Evolutionary conservation across 129 eudicot species (phyloP).

Genomic region (sunflower (Helianthus annuus)): DNA sequence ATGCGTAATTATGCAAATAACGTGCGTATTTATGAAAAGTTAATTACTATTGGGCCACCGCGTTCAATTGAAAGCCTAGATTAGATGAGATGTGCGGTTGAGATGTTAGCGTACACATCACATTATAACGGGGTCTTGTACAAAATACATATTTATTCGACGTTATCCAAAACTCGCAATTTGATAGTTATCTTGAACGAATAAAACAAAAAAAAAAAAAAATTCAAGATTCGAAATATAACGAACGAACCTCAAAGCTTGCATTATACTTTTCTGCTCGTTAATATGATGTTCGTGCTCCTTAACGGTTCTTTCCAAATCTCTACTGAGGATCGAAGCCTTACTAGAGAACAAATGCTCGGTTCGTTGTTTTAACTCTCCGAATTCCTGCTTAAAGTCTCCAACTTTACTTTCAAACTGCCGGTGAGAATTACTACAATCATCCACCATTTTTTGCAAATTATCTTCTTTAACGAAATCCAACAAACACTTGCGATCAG

Average conservation of each 20-base stretch:
- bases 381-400: constrained; percentile 88
- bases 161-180: no score
- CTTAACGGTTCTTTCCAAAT: constrained; percentile 60
- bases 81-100: no score
- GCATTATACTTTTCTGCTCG: constrained; percentile 94
- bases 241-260: constrained; percentile 64
- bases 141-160: no score
- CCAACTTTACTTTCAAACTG: constrained; percentile 87
- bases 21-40: no score
- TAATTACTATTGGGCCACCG: no score
- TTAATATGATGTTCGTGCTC: constrained; percentile 59
- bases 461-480: constrained; percentile 88
- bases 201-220: no score
- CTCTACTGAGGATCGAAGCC: constrained; percentile 59
- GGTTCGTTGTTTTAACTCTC: constrained; percentile 62
- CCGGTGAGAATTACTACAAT: constrained; percentile 74
- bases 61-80: no score
- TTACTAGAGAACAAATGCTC: constrained; percentile 71
- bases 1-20: no score
- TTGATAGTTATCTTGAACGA: no score
- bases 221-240: neutral
- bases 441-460: constrained; percentile 72
- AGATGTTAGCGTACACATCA: no score
- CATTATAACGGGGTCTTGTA: no score
- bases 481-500: constrained; percentile 61